Conservation (phyloP, 177 flowering plant species). For the Vitis hybrid region DNA sequence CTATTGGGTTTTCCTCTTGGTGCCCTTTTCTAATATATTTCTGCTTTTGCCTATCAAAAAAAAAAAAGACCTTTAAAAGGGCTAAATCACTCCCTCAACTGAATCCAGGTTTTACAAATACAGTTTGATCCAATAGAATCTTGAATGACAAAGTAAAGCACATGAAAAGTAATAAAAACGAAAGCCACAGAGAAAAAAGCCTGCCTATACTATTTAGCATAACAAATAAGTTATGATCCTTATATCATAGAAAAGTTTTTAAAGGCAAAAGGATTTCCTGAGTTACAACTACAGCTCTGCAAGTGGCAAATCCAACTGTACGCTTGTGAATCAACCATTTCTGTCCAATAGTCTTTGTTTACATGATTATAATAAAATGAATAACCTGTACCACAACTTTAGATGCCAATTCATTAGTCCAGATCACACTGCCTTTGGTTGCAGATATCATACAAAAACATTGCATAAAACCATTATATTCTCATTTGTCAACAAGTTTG, state of each 20-base stretch:
- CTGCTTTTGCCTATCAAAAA: too few species aligned
- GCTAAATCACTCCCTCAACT: too few species aligned
- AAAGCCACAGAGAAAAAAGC: too few species aligned
- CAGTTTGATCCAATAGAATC: too few species aligned
- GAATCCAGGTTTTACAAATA: too few species aligned
- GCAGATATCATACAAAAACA: conserved; percentile 5
- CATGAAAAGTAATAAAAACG: too few species aligned
- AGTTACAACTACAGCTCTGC: conserved; percentile 6
- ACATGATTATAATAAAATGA: conserved; percentile 25
- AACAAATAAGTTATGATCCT: conserved; percentile 2
- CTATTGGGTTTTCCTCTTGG: too few species aligned
- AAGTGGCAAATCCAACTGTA: conserved; percentile 19
- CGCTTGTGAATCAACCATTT: conserved; percentile 29
- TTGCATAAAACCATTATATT: conserved; percentile 12
- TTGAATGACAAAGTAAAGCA: too few species aligned
- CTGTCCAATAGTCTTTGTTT: conserved; percentile 33
- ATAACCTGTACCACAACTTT: conserved; percentile 7
- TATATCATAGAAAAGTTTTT: conserved; percentile 9
- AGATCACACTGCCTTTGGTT: conserved; percentile 11
- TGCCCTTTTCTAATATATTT: too few species aligned
- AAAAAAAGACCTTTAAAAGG: too few species aligned
- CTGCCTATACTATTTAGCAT: too few species aligned
- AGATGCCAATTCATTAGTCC: conserved; percentile 10
- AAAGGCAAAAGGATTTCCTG: background rate
- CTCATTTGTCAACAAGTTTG: conserved; percentile 7